A percentile compares a stretch with the other conserved stretches of the same genome.
These are phyloP conservation scores for Salix viminalis DNA, from an alignment of 345 rosid species.

Conservation along the genomic window DNA sequence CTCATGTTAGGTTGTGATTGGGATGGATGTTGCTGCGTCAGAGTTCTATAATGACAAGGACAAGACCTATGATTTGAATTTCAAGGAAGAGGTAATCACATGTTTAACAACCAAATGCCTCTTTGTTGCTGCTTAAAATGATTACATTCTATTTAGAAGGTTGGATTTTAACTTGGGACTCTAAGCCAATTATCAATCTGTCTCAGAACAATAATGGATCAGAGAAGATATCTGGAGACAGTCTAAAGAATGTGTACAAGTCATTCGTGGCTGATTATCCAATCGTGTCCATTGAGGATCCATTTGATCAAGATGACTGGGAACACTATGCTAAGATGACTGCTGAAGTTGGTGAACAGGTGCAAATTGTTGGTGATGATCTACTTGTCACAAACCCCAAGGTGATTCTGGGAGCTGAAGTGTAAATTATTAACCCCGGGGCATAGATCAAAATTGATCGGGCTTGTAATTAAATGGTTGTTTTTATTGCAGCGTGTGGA, in stretches of 20 bases:
- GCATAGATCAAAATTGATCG: neutral
- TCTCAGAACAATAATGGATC: constrained; percentile 77
- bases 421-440: neutral
- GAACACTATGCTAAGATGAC: constrained; percentile 77
- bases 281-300: constrained; percentile 92
- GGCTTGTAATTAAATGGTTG: neutral
- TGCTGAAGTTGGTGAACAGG: constrained; percentile 59
- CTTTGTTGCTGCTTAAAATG: neutral
- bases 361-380: constrained; percentile 98
- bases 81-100: constrained; percentile 29
- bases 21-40: constrained; percentile 76
- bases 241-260: constrained; percentile 84
- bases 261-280: constrained; percentile 83
- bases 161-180: neutral
- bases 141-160: neutral
- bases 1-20: constrained; percentile 55
- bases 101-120: neutral
- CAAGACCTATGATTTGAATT: constrained; percentile 47
- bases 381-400: constrained; percentile 94
- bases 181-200: neutral
- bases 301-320: constrained; percentile 99
- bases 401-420: constrained; percentile 34
- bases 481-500: constrained; percentile 62
- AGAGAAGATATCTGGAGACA: constrained; percentile 81
- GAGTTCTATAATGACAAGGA: constrained; percentile 52